phyloP scores from a whole-genome alignment of 2,329 filamentous ascomycete genomes.

The Penicillium occitanis region DNA sequence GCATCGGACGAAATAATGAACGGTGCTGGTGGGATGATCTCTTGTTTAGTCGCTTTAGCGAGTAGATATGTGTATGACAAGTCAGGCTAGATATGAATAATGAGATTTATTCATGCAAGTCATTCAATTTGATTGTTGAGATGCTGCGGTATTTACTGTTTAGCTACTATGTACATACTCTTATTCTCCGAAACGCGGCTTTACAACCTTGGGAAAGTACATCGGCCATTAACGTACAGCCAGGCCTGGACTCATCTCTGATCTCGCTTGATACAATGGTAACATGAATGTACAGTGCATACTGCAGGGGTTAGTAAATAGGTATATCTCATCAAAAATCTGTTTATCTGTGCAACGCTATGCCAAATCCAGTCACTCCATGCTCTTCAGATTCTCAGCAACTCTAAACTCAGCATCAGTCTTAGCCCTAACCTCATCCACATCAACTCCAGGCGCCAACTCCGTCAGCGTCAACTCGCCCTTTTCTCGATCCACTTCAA shows the following conservation, averaged over 20 bases:
- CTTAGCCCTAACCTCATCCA: constrained; percentile 84
- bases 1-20: neutral
- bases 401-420: constrained; percentile 84
- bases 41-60: neutral
- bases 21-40: neutral
- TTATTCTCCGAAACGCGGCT: neutral
- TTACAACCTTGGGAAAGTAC: no score
- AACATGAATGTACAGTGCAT: neutral
- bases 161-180: no score
- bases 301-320: neutral
- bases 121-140: neutral
- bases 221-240: neutral
- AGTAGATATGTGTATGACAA: neutral
- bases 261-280: neutral
- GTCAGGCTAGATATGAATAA: neutral
- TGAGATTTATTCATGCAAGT: neutral
- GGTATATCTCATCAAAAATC: neutral
- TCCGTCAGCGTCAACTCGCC: constrained; percentile 79
- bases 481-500: constrained; percentile 73
- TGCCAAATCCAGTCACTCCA: constrained; percentile 15
- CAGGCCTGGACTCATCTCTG: neutral
- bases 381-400: constrained; percentile 68
- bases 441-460: constrained; percentile 82
- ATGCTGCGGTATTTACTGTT: neutral
- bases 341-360: neutral